A percentile compares a stretch with the other conserved stretches of the same genome.
Evolutionary conservation across 306 rosid genomes (phyloP).

Genomic region (Pyrus bretschneideri): DNA sequence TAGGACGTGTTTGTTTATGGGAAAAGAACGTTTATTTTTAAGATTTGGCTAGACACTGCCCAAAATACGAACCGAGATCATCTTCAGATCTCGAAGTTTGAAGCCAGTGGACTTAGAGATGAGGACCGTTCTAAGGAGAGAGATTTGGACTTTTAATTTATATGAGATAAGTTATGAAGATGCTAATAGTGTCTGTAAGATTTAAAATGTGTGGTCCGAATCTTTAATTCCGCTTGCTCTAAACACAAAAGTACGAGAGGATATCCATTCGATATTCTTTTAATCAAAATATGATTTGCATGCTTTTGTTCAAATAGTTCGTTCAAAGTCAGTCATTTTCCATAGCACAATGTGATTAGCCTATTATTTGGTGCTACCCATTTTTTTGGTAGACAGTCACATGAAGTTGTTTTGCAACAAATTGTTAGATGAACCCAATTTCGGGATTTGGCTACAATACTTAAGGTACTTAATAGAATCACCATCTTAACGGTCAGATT

Average conservation of each 20-base stretch:
- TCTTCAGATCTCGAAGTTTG: too few relatives aligned
- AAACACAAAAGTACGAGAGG: too few relatives aligned
- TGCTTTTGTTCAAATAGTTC: not conserved
- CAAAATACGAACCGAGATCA: not conserved
- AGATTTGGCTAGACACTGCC: not conserved
- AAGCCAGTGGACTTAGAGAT: too few relatives aligned
- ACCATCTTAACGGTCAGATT: fast-evolving
- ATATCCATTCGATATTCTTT: too few relatives aligned
- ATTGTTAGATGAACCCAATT: not conserved
- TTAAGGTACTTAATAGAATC: too few relatives aligned
- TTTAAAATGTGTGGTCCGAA: too few relatives aligned
- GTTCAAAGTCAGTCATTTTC: not conserved
- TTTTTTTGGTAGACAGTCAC: not conserved
- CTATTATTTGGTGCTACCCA: not conserved
- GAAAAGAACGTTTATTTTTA: not conserved
- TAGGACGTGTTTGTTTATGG: slow-evolving; percentile 7
- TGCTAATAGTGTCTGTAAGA: too few relatives aligned
- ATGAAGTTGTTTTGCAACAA: not conserved
- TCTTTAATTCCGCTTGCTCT: too few relatives aligned
- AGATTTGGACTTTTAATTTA: fast-evolving
- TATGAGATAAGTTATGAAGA: too few relatives aligned
- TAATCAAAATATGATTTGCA: not conserved
- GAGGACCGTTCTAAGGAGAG: too few relatives aligned
- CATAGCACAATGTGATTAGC: not conserved
- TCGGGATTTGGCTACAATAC: not conserved